Conservation (phyloP, 2,329 filamentous ascomycete genomes). For the Fusarium gaditjirri region DNA sequence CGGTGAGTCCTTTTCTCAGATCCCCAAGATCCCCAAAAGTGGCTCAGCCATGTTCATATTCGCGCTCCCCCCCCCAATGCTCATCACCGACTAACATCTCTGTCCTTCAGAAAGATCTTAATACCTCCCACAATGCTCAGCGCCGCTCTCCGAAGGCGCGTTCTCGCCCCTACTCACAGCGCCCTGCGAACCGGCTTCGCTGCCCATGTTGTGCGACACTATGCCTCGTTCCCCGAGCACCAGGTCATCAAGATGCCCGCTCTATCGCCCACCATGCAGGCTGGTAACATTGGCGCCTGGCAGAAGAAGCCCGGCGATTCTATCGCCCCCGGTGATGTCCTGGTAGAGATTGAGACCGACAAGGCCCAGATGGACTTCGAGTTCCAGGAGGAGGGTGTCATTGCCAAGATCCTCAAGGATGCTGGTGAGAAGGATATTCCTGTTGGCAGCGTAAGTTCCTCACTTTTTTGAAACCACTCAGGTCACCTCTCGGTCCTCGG, state of each 20-base stretch:
- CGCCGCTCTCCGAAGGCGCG: constrained; percentile 71
- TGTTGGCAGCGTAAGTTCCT: constrained; percentile 85
- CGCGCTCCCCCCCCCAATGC: constrained; percentile 32
- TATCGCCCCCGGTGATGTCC: constrained; percentile 89
- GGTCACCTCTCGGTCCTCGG: constrained; percentile 25
- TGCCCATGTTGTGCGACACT: constrained; percentile 69
- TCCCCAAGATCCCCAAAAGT: constrained; percentile 10
- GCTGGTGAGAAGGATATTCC: constrained; percentile 93
- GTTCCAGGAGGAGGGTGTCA: constrained; percentile 96
- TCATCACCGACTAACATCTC: constrained; percentile 34
- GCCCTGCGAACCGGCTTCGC: constrained; percentile 63
- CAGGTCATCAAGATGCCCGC: constrained; percentile 98
- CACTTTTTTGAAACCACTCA: constrained; percentile 23
- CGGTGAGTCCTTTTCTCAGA: constrained; percentile 36
- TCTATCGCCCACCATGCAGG: constrained; percentile 96
- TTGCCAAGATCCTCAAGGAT: constrained; percentile 94
- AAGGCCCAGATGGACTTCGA: constrained; percentile 99
- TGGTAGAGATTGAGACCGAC: constrained; percentile 99
- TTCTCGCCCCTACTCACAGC: constrained; percentile 62
- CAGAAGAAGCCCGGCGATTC: constrained; percentile 95
- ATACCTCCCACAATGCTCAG: constrained; percentile 64
- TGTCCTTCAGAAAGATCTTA: constrained; percentile 44
- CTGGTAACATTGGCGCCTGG: constrained; percentile 96
- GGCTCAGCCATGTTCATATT: constrained; percentile 30
- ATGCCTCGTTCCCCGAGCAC: constrained; percentile 91